Base-by-base conservation (phyloP, 192 early-diverging fungal species). In the Linnemannia schmuckeri region DNA sequence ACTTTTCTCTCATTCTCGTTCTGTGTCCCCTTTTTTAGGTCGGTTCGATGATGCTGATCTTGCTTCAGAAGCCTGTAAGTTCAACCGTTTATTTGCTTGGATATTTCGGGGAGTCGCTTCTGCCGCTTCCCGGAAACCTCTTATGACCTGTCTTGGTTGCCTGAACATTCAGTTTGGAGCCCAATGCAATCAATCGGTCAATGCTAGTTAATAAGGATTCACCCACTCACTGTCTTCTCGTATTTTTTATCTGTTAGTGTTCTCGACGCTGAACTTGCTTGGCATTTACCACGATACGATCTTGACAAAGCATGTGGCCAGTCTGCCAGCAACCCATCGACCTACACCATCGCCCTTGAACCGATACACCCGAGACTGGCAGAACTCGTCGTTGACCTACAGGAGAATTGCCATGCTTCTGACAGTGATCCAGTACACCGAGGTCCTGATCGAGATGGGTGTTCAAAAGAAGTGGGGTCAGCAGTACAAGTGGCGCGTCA, bases 31-130 rank as follows among this genome's bases (percentile, higher is more conserved):
- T 6, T 22, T 70, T 49, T 57, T 87, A 95, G 96, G 98, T 70
- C 95, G 98, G 17, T 99, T 99, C 87, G 93, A 94, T 47, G 96
- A 98, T 86, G 93, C 97, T 24, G 98, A 99, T 82, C 91, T 99
- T 49, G 96, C 95, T 15, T 97, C 97, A 20, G 96, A 98, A 92
- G 95, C 94, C 20, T 89, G 92, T 92, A 94, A 89, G 83, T 82
- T 70, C 10, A 44, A 8, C 2, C 74, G 47, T 41, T 63, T 9
- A n/a, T 15, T 72, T 17, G 47, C 38, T 54, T 57, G 17, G 24
- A 61, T 27, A 61, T 61, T 27, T 61, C 55, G 55, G 55, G 37
- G 37, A 37, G n/a, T 61, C 55, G 55, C n/a, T 57, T 57, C 47
- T 49, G 13, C 47, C 47, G 47, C 47, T 20, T 52, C 49, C 49